These are phyloP conservation scores for Colletotrichum echinochloae DNA, from an alignment of 2,329 filamentous ascomycete species.

Conservation along the genomic window DNA sequence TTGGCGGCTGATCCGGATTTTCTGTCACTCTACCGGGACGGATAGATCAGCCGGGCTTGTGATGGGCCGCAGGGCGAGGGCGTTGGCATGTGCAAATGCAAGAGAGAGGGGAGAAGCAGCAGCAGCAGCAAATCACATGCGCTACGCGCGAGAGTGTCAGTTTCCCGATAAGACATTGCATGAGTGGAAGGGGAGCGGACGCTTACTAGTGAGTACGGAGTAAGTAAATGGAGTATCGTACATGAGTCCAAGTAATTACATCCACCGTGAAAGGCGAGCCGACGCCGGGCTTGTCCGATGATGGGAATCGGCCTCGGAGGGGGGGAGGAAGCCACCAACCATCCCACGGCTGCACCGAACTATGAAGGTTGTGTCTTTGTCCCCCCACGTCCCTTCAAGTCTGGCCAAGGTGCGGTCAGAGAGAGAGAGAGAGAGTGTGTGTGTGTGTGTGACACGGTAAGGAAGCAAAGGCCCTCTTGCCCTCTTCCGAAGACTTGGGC, in stretches of 20 bases:
- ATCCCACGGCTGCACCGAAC: conserved; percentile 1
- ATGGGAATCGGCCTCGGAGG: neutral
- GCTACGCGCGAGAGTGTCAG: neutral
- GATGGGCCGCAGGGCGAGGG: neutral
- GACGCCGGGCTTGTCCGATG: neutral
- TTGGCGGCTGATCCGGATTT: conserved; percentile 17
- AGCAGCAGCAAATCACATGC: neutral
- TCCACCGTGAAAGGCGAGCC: conserved; percentile 16
- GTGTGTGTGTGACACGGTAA: neutral
- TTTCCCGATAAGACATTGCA: neutral
- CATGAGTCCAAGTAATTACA: neutral
- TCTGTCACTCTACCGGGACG: conserved; percentile 11
- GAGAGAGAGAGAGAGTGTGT: too few species aligned
- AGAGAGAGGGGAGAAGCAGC: neutral
- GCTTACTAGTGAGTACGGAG: neutral
- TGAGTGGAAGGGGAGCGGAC: neutral
- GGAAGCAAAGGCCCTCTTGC: neutral
- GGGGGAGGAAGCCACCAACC: neutral
- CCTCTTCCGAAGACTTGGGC: neutral
- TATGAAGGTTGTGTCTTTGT: neutral
- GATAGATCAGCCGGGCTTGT: conserved; percentile 3
- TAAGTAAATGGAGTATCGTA: neutral
- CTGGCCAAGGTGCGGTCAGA: neutral
- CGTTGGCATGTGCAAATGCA: conserved; percentile 25
- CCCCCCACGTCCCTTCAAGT: neutral